These are phyloP conservation scores for Clonostachys rosea DNA, from an alignment of 2,329 filamentous ascomycete species.

Conservation along the genomic window DNA sequence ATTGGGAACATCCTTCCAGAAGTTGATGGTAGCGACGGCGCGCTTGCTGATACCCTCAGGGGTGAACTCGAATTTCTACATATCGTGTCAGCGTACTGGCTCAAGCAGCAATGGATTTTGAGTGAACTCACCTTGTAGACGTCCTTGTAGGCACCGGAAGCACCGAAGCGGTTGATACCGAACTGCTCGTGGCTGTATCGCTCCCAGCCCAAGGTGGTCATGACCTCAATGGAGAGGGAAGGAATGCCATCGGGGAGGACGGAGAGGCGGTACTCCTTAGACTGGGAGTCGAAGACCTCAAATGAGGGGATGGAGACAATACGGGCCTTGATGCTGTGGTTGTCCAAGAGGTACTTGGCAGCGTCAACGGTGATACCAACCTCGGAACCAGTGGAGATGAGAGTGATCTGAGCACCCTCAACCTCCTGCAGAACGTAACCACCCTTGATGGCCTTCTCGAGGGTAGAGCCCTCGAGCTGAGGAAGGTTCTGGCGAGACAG, in stretches of 20 bases:
- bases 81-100: constrained; percentile 25
- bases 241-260: constrained; percentile 94
- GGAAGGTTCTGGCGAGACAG: constrained; percentile 97
- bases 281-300: constrained; percentile 92
- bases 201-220: constrained; percentile 98
- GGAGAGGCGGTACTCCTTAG: constrained; percentile 90
- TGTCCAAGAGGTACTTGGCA: constrained; percentile 84
- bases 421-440: constrained; percentile 87
- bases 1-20: constrained; percentile 92
- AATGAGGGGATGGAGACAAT: constrained; percentile 95
- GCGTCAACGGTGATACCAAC: constrained; percentile 91
- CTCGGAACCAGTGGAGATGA: constrained; percentile 94
- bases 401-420: constrained; percentile 77
- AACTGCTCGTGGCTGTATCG: constrained; percentile 99
- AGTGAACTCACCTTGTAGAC: constrained; percentile 74
- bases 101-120: not conserved
- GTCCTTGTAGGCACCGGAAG: constrained; percentile 94
- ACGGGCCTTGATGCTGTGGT: constrained; percentile 82
- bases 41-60: constrained; percentile 96
- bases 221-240: constrained; percentile 89
- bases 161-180: constrained; percentile 97
- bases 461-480: constrained; percentile 89
- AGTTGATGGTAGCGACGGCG: constrained; percentile 84
- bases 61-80: constrained; percentile 97
- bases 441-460: constrained; percentile 89